Percentiles rank a stretch among this genome's conserved stretches.
These are phyloP conservation scores for Volvox carteri DNA, from an alignment of 163 green algal species.

Conservation along the genomic window DNA sequence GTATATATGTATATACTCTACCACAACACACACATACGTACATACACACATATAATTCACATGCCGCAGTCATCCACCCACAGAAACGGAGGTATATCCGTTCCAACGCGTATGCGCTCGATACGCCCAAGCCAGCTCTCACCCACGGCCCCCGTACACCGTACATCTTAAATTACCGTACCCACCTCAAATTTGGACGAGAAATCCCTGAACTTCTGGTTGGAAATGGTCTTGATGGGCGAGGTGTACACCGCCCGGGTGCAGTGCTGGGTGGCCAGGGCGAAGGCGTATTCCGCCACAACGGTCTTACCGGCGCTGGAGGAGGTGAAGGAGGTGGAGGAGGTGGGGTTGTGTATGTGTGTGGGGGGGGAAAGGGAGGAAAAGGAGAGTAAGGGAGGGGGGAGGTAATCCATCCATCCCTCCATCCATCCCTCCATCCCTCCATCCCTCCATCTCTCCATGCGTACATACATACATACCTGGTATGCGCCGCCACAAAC, in stretches of 20 bases:
- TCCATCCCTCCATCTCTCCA: too few relatives aligned
- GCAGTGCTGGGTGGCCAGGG: slow-evolving; percentile 84
- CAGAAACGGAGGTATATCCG: too few relatives aligned
- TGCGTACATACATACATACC: not conserved
- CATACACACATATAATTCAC: too few relatives aligned
- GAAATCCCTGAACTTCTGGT: slow-evolving; percentile 97
- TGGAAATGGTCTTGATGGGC: slow-evolving; percentile 96
- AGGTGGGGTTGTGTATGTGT: not conserved
- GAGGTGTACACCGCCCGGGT: slow-evolving; percentile 92
- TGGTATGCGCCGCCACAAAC: slow-evolving; percentile 64
- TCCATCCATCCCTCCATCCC: not conserved
- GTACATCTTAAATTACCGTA: too few relatives aligned
- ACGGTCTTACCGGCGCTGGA: slow-evolving; percentile 91
- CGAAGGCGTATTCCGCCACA: slow-evolving; percentile 94
- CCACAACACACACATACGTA: too few relatives aligned
- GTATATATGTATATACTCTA: too few relatives aligned
- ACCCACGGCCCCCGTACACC: not conserved
- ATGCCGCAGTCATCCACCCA: too few relatives aligned
- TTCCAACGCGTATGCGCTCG: too few relatives aligned
- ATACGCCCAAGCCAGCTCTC: too few relatives aligned
- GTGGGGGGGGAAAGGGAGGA: not conserved
- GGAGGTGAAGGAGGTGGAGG: not conserved
- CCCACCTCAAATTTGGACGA: slow-evolving; percentile 83
- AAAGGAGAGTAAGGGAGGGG: not conserved
- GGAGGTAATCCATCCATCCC: not conserved